Percentiles rank a stretch among this genome's conserved stretches.
Evolutionary conservation across 2,329 filamentous ascomycete species (phyloP).

Genomic region (Hypocreales sp.): DNA sequence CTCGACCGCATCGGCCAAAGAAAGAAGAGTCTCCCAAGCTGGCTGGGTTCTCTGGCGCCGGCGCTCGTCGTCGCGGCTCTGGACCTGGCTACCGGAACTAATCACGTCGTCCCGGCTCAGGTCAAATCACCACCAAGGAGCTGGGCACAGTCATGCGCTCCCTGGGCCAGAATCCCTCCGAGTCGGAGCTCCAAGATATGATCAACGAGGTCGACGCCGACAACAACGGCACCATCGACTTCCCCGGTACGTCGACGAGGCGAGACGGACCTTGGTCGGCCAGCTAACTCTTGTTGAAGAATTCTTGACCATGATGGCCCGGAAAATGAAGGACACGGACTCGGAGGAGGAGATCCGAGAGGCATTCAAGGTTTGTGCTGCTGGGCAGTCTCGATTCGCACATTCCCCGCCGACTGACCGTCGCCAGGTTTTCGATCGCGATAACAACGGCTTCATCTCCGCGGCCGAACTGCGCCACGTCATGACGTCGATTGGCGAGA

Average conservation of each 20-base stretch:
- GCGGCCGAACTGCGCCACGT: constrained; percentile 78
- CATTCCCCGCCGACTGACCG: neutral
- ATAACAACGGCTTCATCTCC: constrained; percentile 87
- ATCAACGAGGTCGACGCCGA: constrained; percentile 88
- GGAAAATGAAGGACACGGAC: constrained; percentile 89
- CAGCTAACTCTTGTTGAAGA: constrained; percentile 30
- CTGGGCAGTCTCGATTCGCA: neutral
- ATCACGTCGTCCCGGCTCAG: constrained; percentile 34
- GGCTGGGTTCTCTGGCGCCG: no score
- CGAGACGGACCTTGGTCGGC: neutral
- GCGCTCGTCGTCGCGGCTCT: no score
- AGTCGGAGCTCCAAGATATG: constrained; percentile 85
- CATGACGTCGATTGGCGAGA: constrained; percentile 87
- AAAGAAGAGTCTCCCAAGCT: no score
- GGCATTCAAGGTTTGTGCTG: constrained; percentile 56
- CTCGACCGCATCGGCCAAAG: no score
- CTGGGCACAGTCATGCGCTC: constrained; percentile 84
- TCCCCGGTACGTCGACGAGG: constrained; percentile 50
- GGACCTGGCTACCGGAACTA: no score
- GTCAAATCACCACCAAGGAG: constrained; percentile 86
- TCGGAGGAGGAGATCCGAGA: constrained; percentile 84
- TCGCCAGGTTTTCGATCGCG: constrained; percentile 59
- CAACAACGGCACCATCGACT: constrained; percentile 87
- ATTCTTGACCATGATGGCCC: constrained; percentile 86
- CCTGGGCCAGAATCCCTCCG: constrained; percentile 76